Base-by-base conservation (phyloP, 2,329 filamentous ascomycete species). In the Alternaria burnsii region DNA sequence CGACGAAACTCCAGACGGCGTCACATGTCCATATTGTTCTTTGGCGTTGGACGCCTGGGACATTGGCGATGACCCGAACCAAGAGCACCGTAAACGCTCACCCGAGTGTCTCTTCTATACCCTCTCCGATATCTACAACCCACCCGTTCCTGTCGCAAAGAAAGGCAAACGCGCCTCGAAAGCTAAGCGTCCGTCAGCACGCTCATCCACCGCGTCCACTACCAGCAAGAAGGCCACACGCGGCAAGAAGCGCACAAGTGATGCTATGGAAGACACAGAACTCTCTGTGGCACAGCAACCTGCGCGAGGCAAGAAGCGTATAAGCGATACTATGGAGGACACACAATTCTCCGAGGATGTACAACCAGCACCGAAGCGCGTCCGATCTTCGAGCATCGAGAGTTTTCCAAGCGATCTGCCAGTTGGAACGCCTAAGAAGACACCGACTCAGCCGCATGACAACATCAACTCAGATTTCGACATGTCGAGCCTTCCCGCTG, bases 41-140 rank as follows among this genome's bases (percentile, higher is more conserved):
- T 81, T 98, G 16, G 93, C 91, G 11, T 85, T 99, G 11, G 94
- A 98, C 77, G 93, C 93, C 7, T 99, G 96, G 95, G 95, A 98
- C 75, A 90, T 91, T 1, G 89, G 90, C 60, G 95, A 99, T 77
- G 92, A 97, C 75, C 95, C 95, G 62, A 87, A 91, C 89, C 89
- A 96, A 62, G 95, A 99, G 76, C 95, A 99, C 75, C 88, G 89
- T 70, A 89, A 87, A 55, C 88, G 95, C 68, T 90, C 90, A 1
- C 87, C 92, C 0, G 84, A 90, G 24, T 99, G 95, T 75, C 84
- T 88, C 14, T 98, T 97, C 81, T 98, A 98, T 74, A 80, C 83
- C 1, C 86, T 97, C 28, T 84, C 30, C 81, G 85, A 28, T 90
- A 90, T 80, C 85, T 81, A 77, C 67, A 73, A 74, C 59, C 56